A percentile compares a stretch with the other conserved stretches of the same genome.
These are phyloP conservation scores for Penicillium polonicum DNA, from an alignment of 2,329 filamentous ascomycete genomes.

Conservation along the genomic window DNA sequence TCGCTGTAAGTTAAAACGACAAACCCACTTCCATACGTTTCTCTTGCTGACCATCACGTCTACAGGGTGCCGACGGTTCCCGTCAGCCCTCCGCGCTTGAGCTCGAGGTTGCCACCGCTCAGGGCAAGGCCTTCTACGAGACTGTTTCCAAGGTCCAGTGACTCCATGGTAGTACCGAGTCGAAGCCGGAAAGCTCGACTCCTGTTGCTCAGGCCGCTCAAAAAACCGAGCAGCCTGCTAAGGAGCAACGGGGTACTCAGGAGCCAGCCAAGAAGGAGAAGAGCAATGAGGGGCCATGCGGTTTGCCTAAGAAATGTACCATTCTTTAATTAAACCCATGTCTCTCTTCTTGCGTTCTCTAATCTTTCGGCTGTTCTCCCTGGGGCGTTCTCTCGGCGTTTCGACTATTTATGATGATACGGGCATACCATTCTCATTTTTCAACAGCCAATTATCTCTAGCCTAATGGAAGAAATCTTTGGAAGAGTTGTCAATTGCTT, in stretches of 20 bases:
- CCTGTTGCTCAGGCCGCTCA: constrained; percentile 28
- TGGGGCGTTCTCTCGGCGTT: constrained; percentile 20
- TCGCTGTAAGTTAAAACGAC: constrained; percentile 56
- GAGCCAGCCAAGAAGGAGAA: constrained; percentile 50
- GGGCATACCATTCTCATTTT: neutral
- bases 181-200: constrained; percentile 30
- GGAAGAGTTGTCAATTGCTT: neutral
- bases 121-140: constrained; percentile 84
- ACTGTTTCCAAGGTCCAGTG: constrained; percentile 72
- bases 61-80: constrained; percentile 67
- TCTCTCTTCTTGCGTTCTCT: constrained; percentile 16
- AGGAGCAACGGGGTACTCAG: constrained; percentile 28
- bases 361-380: constrained; percentile 9
- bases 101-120: constrained; percentile 73
- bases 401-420: constrained; percentile 12
- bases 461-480: neutral
- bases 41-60: constrained; percentile 13
- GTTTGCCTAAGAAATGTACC: constrained; percentile 71
- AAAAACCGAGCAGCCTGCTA: constrained; percentile 23
- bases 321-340: constrained; percentile 54
- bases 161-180: constrained; percentile 65
- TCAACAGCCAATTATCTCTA: neutral
- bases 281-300: constrained; percentile 64
- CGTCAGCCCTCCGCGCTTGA: constrained; percentile 76
- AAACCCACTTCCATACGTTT: neutral